Conservation (phyloP, 768 basidiomycete genomes). For the Trametopsis cervina region DNA sequence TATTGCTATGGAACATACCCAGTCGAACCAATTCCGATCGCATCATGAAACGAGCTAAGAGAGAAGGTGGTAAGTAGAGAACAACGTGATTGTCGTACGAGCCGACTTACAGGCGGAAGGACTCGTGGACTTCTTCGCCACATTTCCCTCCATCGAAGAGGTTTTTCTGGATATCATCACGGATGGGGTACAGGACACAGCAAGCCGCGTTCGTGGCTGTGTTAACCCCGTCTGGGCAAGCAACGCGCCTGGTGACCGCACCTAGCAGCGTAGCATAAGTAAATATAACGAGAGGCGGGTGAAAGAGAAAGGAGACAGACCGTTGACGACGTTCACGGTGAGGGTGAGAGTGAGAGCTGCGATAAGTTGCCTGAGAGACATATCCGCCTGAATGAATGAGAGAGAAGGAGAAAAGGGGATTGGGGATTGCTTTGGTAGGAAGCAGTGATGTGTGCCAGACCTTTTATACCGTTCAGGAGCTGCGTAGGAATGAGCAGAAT, state of each 20-base stretch:
- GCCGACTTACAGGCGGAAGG: conserved; percentile 15
- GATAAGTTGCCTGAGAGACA: conserved; percentile 6
- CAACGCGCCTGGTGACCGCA: conserved; percentile 9
- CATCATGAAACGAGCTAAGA: conserved; percentile 17
- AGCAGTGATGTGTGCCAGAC: neutral
- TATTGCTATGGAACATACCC: conserved; percentile 14
- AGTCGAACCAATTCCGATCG: conserved; percentile 8
- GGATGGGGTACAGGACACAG: conserved; percentile 22
- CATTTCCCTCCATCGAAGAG: conserved; percentile 23
- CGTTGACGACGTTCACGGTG: neutral
- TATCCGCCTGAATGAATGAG: neutral
- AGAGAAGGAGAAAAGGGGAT: neutral
- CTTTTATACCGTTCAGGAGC: conserved; percentile 1
- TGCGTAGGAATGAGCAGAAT: too few species aligned
- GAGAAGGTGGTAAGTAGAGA: neutral
- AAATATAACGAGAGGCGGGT: neutral
- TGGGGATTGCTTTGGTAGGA: too few species aligned
- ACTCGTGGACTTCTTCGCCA: conserved; percentile 21
- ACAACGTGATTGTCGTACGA: neutral
- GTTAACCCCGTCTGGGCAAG: conserved; percentile 25
- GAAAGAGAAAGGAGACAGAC: neutral
- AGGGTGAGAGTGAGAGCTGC: neutral
- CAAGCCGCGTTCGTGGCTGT: conserved; percentile 22
- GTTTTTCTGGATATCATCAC: conserved; percentile 22
- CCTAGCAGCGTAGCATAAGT: too few species aligned